Conservation (phyloP, 768 basidiomycete species). For the Lyophyllum shimeji region DNA sequence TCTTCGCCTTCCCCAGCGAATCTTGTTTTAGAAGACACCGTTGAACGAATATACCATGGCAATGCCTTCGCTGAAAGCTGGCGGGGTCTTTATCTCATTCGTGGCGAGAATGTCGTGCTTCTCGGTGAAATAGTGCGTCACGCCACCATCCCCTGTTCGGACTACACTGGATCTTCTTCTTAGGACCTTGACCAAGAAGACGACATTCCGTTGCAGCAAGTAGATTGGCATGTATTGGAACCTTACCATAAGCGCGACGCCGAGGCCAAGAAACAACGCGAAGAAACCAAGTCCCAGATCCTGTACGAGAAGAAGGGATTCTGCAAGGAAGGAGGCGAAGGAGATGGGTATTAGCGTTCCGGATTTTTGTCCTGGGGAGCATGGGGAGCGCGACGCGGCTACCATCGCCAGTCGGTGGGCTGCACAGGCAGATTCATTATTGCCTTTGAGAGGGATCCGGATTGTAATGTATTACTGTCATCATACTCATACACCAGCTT, state of each 20-base stretch:
- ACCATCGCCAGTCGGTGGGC: background rate
- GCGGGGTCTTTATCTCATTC: slow-evolving; percentile 89
- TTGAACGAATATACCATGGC: slow-evolving; percentile 92
- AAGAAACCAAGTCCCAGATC: slow-evolving; percentile 80
- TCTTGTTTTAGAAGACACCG: slow-evolving; percentile 92
- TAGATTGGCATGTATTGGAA: slow-evolving; percentile 69
- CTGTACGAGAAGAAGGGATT: slow-evolving; percentile 86
- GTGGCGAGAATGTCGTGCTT: slow-evolving; percentile 97
- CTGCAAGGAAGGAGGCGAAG: slow-evolving; percentile 93
- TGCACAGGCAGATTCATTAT: slow-evolving; percentile 25
- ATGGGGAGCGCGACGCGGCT: background rate
- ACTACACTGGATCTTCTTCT: background rate
- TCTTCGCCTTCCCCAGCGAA: slow-evolving; percentile 63
- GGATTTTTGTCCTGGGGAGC: background rate
- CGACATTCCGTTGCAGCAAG: slow-evolving; percentile 74
- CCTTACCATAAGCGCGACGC: slow-evolving; percentile 73
- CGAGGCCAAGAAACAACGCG: slow-evolving; percentile 74
- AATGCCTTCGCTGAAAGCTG: slow-evolving; percentile 86
- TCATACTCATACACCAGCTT: slow-evolving; percentile 19
- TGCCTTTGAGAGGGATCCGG: slow-evolving; percentile 12
- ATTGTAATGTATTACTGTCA: slow-evolving; percentile 18
- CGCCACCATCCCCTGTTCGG: background rate
- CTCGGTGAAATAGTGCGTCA: slow-evolving; percentile 89
- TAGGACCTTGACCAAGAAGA: slow-evolving; percentile 95
- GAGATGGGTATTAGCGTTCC: slow-evolving; percentile 81